Conservation (phyloP, 495 filamentous ascomycete species). For the Aspergillus biplanus region DNA sequence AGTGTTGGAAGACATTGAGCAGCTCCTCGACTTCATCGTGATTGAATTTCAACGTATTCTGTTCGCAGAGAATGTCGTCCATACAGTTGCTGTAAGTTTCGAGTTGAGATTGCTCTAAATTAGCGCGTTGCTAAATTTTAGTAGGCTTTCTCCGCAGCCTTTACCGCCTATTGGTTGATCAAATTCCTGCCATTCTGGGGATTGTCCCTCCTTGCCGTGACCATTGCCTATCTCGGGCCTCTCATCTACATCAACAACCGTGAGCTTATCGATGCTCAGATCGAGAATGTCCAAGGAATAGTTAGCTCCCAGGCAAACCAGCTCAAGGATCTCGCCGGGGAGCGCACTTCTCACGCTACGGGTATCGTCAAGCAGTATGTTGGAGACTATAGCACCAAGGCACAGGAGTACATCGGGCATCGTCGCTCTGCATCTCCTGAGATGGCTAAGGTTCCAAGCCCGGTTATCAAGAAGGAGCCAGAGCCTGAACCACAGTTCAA, state of each 20-base stretch:
- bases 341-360: conserved; percentile 78
- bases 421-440: conserved; percentile 55
- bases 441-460: conserved; percentile 42
- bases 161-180: conserved; percentile 90
- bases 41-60: conserved; percentile 94
- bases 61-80: conserved; percentile 89
- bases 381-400: conserved; percentile 83
- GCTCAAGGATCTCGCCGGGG: conserved; percentile 75
- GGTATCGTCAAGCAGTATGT: conserved; percentile 79
- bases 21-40: conserved; percentile 95
- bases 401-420: conserved; percentile 69
- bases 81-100: conserved; percentile 73
- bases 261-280: conserved; percentile 86
- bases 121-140: neutral
- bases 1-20: conserved; percentile 81
- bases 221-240: conserved; percentile 80
- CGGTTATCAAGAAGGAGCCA: conserved; percentile 49
- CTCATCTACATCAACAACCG: conserved; percentile 91
- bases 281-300: conserved; percentile 70
- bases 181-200: conserved; percentile 95
- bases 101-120: too few species aligned
- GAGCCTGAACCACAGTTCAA: conserved; percentile 56
- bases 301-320: conserved; percentile 81
- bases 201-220: conserved; percentile 75
- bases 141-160: conserved; percentile 76